Conservation (phyloP, 108 stramenopile species). For the Skeletonema costatum region DNA sequence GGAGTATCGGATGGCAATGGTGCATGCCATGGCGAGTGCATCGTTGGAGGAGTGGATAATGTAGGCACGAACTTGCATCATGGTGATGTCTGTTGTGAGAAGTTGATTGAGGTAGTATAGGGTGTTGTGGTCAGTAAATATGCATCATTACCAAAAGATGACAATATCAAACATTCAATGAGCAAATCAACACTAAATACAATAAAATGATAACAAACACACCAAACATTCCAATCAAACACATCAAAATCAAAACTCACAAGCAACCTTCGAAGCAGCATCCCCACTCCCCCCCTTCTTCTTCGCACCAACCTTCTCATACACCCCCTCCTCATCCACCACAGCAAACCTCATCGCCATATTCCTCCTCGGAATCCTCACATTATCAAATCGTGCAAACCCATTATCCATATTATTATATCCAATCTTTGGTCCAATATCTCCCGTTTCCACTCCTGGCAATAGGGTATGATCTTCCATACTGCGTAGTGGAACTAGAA, state of each 20-base stretch:
- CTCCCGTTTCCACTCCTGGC: slow-evolving; percentile 91
- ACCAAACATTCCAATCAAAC: neutral
- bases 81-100: slow-evolving; percentile 81
- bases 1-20: slow-evolving; percentile 90
- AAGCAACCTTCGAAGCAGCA: slow-evolving; percentile 79
- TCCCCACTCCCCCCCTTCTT: slow-evolving; percentile 41
- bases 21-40: slow-evolving; percentile 87
- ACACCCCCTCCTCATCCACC: slow-evolving; percentile 76
- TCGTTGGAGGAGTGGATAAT: slow-evolving; percentile 64
- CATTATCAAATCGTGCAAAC: slow-evolving; percentile 82
- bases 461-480: slow-evolving; percentile 80
- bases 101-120: neutral
- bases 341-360: slow-evolving; percentile 92
- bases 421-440: slow-evolving; percentile 95
- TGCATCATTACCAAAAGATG: neutral
- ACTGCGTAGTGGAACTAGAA: slow-evolving; percentile 90
- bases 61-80: slow-evolving; percentile 95
- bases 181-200: neutral
- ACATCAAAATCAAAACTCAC: neutral
- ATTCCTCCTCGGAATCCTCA: slow-evolving; percentile 85
- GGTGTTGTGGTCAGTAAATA: neutral
- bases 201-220: neutral
- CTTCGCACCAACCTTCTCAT: slow-evolving; percentile 53
- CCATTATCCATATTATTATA: slow-evolving; percentile 99
- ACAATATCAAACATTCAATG: neutral